Percentiles rank a stretch among this genome's conserved stretches.
These are phyloP conservation scores for Arachnomyces sp. DNA, from an alignment of 2,329 filamentous ascomycete genomes.

Conservation along the genomic window DNA sequence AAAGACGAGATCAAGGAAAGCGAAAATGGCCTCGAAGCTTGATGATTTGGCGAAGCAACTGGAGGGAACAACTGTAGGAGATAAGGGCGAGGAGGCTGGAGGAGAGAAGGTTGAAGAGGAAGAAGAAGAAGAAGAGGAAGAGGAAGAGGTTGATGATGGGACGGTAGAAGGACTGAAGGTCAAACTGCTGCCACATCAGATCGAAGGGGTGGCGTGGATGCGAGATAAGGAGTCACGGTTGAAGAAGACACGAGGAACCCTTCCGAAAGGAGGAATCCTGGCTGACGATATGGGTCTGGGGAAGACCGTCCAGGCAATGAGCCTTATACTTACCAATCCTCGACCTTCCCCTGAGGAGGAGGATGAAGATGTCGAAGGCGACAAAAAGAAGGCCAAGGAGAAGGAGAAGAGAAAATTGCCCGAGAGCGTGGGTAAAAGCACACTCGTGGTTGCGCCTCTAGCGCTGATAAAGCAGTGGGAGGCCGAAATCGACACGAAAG, in stretches of 20 bases:
- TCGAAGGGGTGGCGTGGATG: constrained; percentile 95
- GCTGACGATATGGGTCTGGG: constrained; percentile 94
- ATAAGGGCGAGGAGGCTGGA: constrained; percentile 20
- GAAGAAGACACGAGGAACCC: constrained; percentile 66
- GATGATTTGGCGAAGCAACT: constrained; percentile 39
- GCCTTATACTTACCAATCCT: constrained; percentile 75
- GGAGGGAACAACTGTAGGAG: constrained; percentile 34
- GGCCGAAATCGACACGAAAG: constrained; percentile 77
- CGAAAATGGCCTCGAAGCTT: constrained; percentile 31
- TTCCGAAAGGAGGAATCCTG: constrained; percentile 88
- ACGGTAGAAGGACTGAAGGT: constrained; percentile 75
- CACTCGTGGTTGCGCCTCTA: constrained; percentile 84
- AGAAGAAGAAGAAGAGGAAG: constrained; percentile 38
- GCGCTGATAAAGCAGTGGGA: constrained; percentile 98
- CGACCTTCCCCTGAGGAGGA: constrained; percentile 46
- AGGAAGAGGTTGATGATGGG: constrained; percentile 52
- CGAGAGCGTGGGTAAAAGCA: constrained; percentile 64
- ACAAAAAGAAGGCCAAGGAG: constrained; percentile 31
- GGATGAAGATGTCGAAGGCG: constrained; percentile 48
- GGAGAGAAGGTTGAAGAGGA: constrained; percentile 21
- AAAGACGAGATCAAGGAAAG: constrained; percentile 30
- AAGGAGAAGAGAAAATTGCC: constrained; percentile 54
- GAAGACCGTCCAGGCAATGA: constrained; percentile 91
- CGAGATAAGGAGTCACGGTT: constrained; percentile 80
- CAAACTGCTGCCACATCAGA: constrained; percentile 84